Evolutionary conservation across 2,329 filamentous ascomycete genomes (phyloP).

Genomic region (Biscogniauxia marginata): DNA sequence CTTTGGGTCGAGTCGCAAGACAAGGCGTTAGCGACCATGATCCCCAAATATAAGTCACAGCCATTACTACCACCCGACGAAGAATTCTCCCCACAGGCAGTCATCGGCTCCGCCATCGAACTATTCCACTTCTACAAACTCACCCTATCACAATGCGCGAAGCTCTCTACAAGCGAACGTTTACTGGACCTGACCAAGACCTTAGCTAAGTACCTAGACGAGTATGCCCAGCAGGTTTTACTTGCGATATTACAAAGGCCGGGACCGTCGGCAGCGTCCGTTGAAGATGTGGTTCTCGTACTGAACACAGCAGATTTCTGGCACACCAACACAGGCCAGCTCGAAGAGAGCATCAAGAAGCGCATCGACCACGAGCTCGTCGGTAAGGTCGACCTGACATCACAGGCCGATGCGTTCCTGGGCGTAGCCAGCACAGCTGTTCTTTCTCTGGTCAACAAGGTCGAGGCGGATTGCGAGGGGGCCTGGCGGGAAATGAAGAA

Average conservation of each 20-base stretch:
- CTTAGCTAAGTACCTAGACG: slow-evolving; percentile 89
- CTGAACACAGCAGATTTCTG: slow-evolving; percentile 98
- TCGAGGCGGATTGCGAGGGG: slow-evolving; percentile 79
- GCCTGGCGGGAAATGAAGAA: slow-evolving; percentile 98
- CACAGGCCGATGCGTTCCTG: slow-evolving; percentile 92
- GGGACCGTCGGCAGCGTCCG: slow-evolving; percentile 48
- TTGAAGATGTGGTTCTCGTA: slow-evolving; percentile 81
- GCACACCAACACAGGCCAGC: slow-evolving; percentile 86
- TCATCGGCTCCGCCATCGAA: slow-evolving; percentile 92
- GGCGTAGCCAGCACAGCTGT: slow-evolving; percentile 89
- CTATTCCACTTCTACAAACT: slow-evolving; percentile 96
- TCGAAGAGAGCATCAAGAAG: slow-evolving; percentile 92
- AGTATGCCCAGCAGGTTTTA: slow-evolving; percentile 91
- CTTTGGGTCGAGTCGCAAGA: slow-evolving; percentile 97
- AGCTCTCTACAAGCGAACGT: slow-evolving; percentile 86
- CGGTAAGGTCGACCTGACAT: slow-evolving; percentile 79
- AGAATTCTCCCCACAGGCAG: slow-evolving; percentile 85
- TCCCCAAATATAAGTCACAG: slow-evolving; percentile 84
- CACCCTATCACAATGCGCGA: slow-evolving; percentile 90
- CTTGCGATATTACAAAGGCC: slow-evolving; percentile 65
- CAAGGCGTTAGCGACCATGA: slow-evolving; percentile 77
- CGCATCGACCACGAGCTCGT: slow-evolving; percentile 79
- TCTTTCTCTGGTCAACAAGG: slow-evolving; percentile 76
- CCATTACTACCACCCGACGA: slow-evolving; percentile 80
- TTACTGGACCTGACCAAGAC: slow-evolving; percentile 81